Evolutionary conservation across 495 filamentous ascomycete species (phyloP).

Genomic region (Tuber borchii): DNA sequence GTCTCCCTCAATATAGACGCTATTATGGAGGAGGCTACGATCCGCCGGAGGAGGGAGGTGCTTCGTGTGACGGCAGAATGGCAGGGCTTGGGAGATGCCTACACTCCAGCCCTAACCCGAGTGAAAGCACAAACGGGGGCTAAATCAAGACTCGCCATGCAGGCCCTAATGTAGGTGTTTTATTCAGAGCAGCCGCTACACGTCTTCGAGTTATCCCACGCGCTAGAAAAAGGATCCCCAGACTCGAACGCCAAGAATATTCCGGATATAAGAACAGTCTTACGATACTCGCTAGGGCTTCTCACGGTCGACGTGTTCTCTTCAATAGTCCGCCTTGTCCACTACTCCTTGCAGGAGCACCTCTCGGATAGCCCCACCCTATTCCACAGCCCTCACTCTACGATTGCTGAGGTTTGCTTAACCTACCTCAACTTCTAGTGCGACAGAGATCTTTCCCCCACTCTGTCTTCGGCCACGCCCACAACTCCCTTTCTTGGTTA

Average conservation of each 20-base stretch:
- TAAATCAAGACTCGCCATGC: neutral
- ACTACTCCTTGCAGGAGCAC: neutral
- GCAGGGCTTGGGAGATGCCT: neutral
- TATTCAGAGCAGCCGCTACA: neutral
- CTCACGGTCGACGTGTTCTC: neutral
- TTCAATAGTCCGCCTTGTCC: neutral
- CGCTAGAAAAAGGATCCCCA: neutral
- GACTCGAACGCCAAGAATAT: neutral
- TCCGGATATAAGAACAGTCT: neutral
- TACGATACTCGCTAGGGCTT: neutral
- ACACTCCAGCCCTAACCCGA: neutral
- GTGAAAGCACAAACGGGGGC: neutral
- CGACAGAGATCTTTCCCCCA: neutral
- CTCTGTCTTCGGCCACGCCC: neutral
- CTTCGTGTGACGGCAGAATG: neutral
- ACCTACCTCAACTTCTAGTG: neutral
- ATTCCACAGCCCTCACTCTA: neutral
- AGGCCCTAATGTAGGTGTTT: neutral
- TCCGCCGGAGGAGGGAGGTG: neutral
- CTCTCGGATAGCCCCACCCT: neutral
- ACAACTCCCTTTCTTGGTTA: neutral
- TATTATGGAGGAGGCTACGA: neutral
- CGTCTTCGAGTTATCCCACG: neutral
- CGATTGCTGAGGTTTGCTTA: neutral
- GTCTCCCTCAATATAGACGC: neutral